Evolutionary conservation across 106 monocot species (phyloP), one percentile per base, ranked within the genome.

Genomic region (Dendrobium officinale): DNA sequence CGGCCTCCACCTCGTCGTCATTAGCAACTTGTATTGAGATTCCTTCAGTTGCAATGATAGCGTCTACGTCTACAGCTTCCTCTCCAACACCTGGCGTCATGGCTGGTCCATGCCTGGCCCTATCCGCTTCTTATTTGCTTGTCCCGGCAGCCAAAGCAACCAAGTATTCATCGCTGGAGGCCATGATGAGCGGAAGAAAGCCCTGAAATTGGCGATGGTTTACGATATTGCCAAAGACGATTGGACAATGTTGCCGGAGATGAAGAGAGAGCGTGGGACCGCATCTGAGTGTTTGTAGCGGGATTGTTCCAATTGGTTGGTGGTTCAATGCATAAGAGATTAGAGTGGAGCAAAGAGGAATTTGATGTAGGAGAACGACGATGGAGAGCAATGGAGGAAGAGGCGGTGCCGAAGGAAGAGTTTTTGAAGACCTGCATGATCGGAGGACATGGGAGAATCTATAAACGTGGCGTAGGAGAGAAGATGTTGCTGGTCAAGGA

Each of bases 161-260:
- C 47, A 26, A 11, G 87, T 92, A 20, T 79, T 79, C 72, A 75
- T 92, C 9, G 92, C 87, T 61, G 89, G 92, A 20, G 92, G 92
- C 18, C 89, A 92, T 76, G 92, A 92, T 73, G 87, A 89, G 73
- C 78, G 78, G 58, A 89, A 87, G 80, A 89, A 87, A 66, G 87
- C 87, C 29, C 54, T 89, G 80, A 37, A 72, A 18, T 84, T 87
- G 2, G 89, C 86, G 22, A 4, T 81, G 61, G 77, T 67, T 20
- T 92, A 89, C 55, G 91, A 87, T 81, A 77, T 87, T 29, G 85
- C 20, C 19, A 37, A n/a, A 26, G 92, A 89, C 77, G 45, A 47
- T 59, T 92, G 87, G 92, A 40, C 72, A 11, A 26, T n/a, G 40
- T 61, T 89, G 19, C 84, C 89, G 1, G 85, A 84, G 76, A 87